Base-by-base conservation (phyloP, 2,329 filamentous ascomycete species). In the Fusarium duplospermum region DNA sequence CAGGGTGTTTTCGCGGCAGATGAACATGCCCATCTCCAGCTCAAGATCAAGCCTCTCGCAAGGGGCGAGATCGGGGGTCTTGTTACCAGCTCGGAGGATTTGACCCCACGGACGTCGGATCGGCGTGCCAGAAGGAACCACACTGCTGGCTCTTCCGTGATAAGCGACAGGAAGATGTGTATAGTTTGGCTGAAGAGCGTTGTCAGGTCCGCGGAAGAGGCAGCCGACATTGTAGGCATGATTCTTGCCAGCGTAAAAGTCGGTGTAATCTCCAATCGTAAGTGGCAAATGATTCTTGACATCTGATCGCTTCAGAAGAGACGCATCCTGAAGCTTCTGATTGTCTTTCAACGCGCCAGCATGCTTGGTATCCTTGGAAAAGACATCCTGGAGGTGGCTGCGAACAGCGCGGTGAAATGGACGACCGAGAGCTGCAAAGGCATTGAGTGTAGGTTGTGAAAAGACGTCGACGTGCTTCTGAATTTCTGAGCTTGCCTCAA, bases 141-240 rank as follows among this genome's bases (percentile, higher is more conserved):
- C 89, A 6, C 92, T 93, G 16, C 92, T 94, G 4, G 93, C 92
- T 69, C 94, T 90, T 5, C 93, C 93, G 80, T 96, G 94, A 77
- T 96, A 96, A 1, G 91, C 94, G 4, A 96, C 93, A 0, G 94
- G 94, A 0, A 96, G 85, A 75, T 95, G 92, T 59, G 89, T 93
- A 81, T 96, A 96, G 80, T 96, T 96, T 11, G 93, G 92, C 81
- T 95, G 92, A 22, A 96, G 85, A 0, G 93, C 93, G 74, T 94
- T 93, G 18, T 89, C 87, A 0, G 91, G 88, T 0, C 93, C 93
- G 36, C 94, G 90, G 83, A 96, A 94, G 24, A 95, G 87, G 2
- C 90, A 88, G 5, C 93, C 93, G 10, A 93, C 86, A 75, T 83
- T 84, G 84, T 91, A 93, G 6, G 94, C 94, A 82, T 96, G 94